phyloP scores from a whole-genome alignment of 108 stramenopile species.

The Nitzschia sp. region DNA sequence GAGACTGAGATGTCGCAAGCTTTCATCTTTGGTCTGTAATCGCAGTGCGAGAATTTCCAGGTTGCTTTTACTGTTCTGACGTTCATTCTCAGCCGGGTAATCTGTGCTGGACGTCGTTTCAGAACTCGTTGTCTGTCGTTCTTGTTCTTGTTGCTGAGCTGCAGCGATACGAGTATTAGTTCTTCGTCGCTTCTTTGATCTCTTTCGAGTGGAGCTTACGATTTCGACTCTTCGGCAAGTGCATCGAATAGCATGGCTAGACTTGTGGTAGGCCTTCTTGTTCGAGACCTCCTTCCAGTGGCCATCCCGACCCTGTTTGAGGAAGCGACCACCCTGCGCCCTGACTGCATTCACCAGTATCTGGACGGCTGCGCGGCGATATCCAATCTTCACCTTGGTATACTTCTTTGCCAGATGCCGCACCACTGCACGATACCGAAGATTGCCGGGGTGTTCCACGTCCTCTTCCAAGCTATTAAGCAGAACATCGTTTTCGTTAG shows the following conservation, averaged over 20 bases:
- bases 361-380: slow-evolving; percentile 4
- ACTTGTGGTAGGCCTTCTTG: background rate
- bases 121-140: background rate
- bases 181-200: background rate
- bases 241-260: background rate
- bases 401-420: background rate
- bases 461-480: background rate
- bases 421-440: background rate
- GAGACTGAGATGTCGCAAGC: background rate
- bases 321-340: slow-evolving; percentile 30
- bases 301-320: slow-evolving; percentile 26
- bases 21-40: background rate
- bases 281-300: background rate
- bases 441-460: background rate
- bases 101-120: background rate
- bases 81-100: background rate
- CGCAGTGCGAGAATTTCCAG: background rate
- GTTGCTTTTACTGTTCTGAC: background rate
- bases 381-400: background rate
- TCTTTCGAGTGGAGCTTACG: background rate
- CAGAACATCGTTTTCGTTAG: slow-evolving; percentile 1
- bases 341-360: slow-evolving; percentile 22
- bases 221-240: background rate
- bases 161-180: background rate
- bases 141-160: background rate